Evolutionary conservation across 345 rosid species (phyloP), one percentile per base, ranked within the genome.

Genomic region (Boechera stricta): DNA sequence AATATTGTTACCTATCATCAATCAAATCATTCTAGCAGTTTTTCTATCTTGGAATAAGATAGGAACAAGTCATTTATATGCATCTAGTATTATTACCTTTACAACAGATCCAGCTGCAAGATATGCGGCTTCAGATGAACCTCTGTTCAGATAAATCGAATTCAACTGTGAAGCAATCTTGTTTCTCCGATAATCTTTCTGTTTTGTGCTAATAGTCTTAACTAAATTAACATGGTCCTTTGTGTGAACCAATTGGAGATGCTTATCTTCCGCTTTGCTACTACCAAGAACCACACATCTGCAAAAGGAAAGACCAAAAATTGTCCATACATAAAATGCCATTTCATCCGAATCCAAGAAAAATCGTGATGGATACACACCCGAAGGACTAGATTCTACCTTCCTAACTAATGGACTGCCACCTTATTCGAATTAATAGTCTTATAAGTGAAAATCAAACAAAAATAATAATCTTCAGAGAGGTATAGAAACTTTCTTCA

Each of bases 31-130:
- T 51, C 49, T 36, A 57, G n/a, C 5, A 29, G 13, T 18, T 71
- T 28, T 39, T 64, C 3, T 13, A 61, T 51, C 48, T 9, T 76
- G 45, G 5, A 16, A 21, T 29, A 44, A 28, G 35, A 73, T 42
- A 60, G 45, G 32, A 28, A 68, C 24, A 67, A 45, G 38, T 42
- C 38, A 67, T 32, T 10, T 28, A 2, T 67, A 47, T 10, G 67
- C 41, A 47, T 42, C 5, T n/a, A 33, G 15, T 41, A 21, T 67
- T 49, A 29, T 67, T 81, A 95, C 98, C 92, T 92, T 88, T 2
- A 92, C 73, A 51, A 92, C 94, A 58, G 97, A 90, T 29, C 99
- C 98, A 69, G 93, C 99, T 70, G 98, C 90, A 29, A 88, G 88
- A 73, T 86, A 88, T 49, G 98, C 97, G 36, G 97, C 85, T 81